A percentile compares a stretch with the other conserved stretches of the same genome.
Conservation (phyloP, 129 eudicot species). For the Smallanthus sonchifolius region DNA sequence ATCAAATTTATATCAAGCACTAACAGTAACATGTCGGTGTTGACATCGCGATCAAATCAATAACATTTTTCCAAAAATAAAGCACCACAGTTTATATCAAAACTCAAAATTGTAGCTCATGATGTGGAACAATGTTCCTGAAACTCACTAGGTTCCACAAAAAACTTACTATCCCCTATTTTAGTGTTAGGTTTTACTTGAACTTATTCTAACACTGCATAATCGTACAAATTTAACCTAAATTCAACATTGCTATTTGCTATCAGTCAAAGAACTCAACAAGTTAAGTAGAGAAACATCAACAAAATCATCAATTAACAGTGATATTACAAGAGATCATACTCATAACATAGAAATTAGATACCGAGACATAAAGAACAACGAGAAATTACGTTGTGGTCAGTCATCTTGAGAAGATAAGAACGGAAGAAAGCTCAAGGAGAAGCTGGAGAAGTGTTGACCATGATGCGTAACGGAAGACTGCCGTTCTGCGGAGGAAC, state of each 20-base stretch:
- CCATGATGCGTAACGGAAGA: constrained; percentile 27
- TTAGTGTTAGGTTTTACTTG: neutral
- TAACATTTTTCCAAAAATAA: neutral
- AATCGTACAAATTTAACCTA: constrained; percentile 18
- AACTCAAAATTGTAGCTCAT: neutral
- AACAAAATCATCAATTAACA: neutral
- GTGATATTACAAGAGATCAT: neutral
- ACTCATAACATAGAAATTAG: neutral
- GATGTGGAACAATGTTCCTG: neutral
- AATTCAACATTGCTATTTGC: constrained; percentile 5
- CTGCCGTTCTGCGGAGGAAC: constrained; percentile 30
- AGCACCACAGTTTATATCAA: neutral
- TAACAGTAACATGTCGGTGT: neutral
- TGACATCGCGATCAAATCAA: neutral
- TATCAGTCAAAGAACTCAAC: neutral
- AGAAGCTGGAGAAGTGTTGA: constrained; percentile 33
- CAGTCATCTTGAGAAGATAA: constrained; percentile 48
- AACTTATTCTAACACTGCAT: neutral
- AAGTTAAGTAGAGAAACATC: neutral
- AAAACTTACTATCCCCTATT: neutral
- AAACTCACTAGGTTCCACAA: neutral
- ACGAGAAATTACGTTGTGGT: constrained; percentile 34
- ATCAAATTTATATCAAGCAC: neutral
- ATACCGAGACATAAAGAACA: neutral
- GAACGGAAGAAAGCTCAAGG: constrained; percentile 30